phyloP scores from a whole-genome alignment of 2,329 filamentous ascomycete genomes.

The Colletotrichum sojae region DNA sequence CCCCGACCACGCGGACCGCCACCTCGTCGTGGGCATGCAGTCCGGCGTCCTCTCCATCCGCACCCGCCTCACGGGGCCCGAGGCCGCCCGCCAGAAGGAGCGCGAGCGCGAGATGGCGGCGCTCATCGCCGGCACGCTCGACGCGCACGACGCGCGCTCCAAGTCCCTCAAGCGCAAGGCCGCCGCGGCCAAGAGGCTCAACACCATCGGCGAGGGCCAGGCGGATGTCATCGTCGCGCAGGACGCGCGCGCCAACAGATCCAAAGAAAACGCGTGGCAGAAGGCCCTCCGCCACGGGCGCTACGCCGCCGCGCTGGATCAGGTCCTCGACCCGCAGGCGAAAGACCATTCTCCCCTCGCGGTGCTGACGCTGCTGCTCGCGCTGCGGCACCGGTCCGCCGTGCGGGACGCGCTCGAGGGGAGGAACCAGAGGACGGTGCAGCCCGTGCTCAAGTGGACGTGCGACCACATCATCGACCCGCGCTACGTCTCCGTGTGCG shows the following conservation, averaged over 20 bases:
- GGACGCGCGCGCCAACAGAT: conserved; percentile 69
- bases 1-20: conserved; percentile 73
- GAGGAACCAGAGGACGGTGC: conserved; percentile 84
- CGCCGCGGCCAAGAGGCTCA: conserved; percentile 69
- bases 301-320: conserved; percentile 84
- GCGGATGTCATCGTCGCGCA: conserved; percentile 92
- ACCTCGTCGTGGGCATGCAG: conserved; percentile 95
- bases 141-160: conserved; percentile 80
- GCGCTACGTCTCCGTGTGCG: conserved; percentile 83
- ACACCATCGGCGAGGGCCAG: conserved; percentile 82
- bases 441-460: conserved; percentile 88
- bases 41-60: conserved; percentile 92
- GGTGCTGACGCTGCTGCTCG: conserved; percentile 83
- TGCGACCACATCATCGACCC: conserved; percentile 86
- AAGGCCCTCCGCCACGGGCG: conserved; percentile 82
- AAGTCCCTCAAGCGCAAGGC: conserved; percentile 76
- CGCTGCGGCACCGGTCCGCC: conserved; percentile 89
- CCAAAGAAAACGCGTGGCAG: conserved; percentile 84
- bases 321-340: conserved; percentile 71
- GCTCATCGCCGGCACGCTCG: conserved; percentile 82
- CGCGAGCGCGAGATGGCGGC: conserved; percentile 89
- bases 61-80: conserved; percentile 87
- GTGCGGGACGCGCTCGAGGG: conserved; percentile 84
- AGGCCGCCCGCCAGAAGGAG: conserved; percentile 82
- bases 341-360: conserved; percentile 68